These are phyloP conservation scores for Symbiotaphrina buchneri DNA, from an alignment of 495 filamentous ascomycete genomes.

Conservation along the genomic window DNA sequence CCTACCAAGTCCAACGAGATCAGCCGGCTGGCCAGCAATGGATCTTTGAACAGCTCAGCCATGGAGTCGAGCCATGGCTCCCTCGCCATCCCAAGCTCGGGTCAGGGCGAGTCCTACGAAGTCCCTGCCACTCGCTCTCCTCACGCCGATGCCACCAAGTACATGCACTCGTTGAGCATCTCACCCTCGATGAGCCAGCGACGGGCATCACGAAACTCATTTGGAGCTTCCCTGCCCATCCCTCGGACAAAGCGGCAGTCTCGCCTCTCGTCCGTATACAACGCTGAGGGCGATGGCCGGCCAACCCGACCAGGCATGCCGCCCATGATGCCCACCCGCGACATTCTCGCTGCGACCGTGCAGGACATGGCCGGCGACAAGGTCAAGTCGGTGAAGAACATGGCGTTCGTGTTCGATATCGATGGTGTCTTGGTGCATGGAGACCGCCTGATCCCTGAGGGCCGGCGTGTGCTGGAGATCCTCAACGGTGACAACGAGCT, in stretches of 20 bases:
- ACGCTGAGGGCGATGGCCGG: conserved; percentile 14
- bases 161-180: conserved; percentile 53
- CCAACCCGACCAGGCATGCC: conserved; percentile 28
- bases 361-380: conserved; percentile 52
- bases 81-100: conserved; percentile 24
- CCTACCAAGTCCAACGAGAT: too few relatives aligned
- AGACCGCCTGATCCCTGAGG: conserved; percentile 38
- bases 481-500: conserved; percentile 45
- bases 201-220: conserved; percentile 55
- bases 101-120: conserved; percentile 34
- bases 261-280: conserved; percentile 32
- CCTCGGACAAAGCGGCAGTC: conserved; percentile 48
- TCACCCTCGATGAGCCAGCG: conserved; percentile 43
- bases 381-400: conserved; percentile 38
- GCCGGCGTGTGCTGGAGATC: conserved; percentile 32
- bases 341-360: conserved; percentile 48
- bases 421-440: conserved; percentile 44
- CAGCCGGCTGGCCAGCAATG: too few relatives aligned
- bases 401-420: conserved; percentile 46
- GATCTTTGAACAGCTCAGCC: too few relatives aligned
- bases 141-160: conserved; percentile 40
- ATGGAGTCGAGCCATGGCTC: too few relatives aligned
- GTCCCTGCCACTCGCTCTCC: conserved; percentile 47
- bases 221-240: conserved; percentile 56
- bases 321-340: conserved; percentile 29